These are phyloP conservation scores for Geotrichum fermentans DNA, from an alignment of 1,139 yeast species.

Conservation along the genomic window DNA sequence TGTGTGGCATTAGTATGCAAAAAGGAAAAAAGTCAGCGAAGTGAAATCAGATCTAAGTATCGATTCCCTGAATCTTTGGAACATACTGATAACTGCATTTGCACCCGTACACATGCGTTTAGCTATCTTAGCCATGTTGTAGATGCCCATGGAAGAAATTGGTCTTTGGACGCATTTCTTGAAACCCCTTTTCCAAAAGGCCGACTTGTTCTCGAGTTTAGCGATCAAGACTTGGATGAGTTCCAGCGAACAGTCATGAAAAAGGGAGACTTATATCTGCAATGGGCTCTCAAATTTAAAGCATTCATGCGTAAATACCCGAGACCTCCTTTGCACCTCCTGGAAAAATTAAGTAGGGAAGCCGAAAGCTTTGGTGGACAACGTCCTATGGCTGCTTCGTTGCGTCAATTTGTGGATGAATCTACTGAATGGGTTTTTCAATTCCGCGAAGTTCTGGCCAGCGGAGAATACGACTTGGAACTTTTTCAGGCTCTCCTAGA, in stretches of 20 bases:
- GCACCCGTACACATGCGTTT: slow-evolving; percentile 7
- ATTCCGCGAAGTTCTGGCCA: slow-evolving; percentile 48
- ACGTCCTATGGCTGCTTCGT: slow-evolving; percentile 36
- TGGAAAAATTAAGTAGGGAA: slow-evolving; percentile 47
- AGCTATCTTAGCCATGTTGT: slow-evolving; percentile 8
- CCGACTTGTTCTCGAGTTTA: slow-evolving; percentile 29
- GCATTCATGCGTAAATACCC: slow-evolving; percentile 41
- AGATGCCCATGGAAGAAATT: background rate
- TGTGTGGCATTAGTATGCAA: slow-evolving; percentile 1
- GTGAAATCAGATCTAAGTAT: background rate
- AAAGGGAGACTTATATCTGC: slow-evolving; percentile 36
- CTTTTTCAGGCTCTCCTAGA: slow-evolving; percentile 42
- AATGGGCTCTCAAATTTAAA: slow-evolving; percentile 51
- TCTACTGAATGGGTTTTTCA: slow-evolving; percentile 53
- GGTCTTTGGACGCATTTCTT: slow-evolving; percentile 6
- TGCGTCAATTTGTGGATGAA: slow-evolving; percentile 44
- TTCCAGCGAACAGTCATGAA: background rate
- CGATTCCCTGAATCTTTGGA: slow-evolving; percentile 15
- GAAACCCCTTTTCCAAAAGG: background rate
- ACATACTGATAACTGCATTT: background rate
- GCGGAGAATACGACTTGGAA: slow-evolving; percentile 23
- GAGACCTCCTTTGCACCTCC: slow-evolving; percentile 47
- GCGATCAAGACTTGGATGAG: slow-evolving; percentile 50
- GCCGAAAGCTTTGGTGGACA: slow-evolving; percentile 49
- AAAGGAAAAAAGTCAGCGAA: slow-evolving; percentile 1